Base-by-base conservation (phyloP, 177 flowering plant genomes). In the Vitis hybrid region DNA sequence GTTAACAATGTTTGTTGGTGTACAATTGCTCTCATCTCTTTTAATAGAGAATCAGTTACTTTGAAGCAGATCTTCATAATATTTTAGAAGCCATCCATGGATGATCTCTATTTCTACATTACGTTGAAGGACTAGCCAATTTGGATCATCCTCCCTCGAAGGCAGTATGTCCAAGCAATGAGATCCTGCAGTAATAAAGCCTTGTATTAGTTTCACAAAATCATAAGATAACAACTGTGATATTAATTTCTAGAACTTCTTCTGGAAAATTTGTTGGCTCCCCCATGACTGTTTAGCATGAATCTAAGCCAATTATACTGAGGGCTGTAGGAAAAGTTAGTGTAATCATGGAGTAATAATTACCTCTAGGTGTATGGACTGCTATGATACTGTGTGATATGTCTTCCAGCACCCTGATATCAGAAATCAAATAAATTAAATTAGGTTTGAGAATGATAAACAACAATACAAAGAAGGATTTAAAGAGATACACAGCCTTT, bases 71-170 rank as follows among this genome's bases (percentile, higher is more conserved):
- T 66, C 68, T 38, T 19, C 38, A 53, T 69, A 59, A 3, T 69
- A 69, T 55, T 60, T 49, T 7, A 49, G 19, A n/a, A 69, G 20
- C 72, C 72, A 69, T 11, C 65, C 64, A 5, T 59, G 22, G 19
- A 69, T n/a, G 17, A 60, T 60, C 58, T 69, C 13, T 9, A 60
- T 11, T 22, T 63, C 66, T 63, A 2, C 18, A 11, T 44, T 17
- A 14, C 72, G 54, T 33, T 49, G 64, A 19, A 49, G 14, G 13
- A 69, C 65, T 52, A 60, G 22, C 65, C 58, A 61, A 3, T 60
- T 28, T 10, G 66, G 57, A n/a, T 62, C 64, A n/a, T 47, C 60
- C 18, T 49, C 13, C n/a, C 2, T 31, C 1, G 57, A 2, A 12
- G 38, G 49, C 10, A 22, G 6, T 11, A 69, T 49, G 20, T 61